These are phyloP conservation scores for Suillus variegatus DNA, from an alignment of 768 basidiomycete species.

Conservation along the genomic window DNA sequence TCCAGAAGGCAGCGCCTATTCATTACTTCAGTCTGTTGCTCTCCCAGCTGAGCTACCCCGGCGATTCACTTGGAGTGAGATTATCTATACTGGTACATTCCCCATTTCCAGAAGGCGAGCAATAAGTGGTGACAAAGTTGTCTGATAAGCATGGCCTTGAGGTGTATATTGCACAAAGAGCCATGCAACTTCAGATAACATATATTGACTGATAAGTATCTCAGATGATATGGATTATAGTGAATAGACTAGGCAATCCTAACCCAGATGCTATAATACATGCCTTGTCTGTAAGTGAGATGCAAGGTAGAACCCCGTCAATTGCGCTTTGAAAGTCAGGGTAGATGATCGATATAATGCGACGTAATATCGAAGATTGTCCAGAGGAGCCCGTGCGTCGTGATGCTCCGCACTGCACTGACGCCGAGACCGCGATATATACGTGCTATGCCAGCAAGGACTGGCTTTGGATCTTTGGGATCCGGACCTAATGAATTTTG, in stretches of 20 bases:
- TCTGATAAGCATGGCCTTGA: not conserved
- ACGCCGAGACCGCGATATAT: slow-evolving; percentile 95
- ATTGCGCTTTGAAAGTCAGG: slow-evolving; percentile 24
- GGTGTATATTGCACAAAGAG: not conserved
- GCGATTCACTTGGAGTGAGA: not conserved
- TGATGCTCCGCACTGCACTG: slow-evolving; percentile 88
- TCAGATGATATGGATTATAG: slow-evolving; percentile 7
- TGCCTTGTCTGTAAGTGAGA: slow-evolving; percentile 20
- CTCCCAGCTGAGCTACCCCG: slow-evolving; percentile 40
- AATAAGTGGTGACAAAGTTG: not conserved
- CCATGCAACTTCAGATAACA: not conserved
- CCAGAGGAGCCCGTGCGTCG: slow-evolving; percentile 93
- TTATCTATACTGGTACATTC: not conserved
- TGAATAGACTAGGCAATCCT: slow-evolving; percentile 11
- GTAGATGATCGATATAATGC: slow-evolving; percentile 68
- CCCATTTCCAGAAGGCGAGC: not conserved
- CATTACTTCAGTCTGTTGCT: slow-evolving; percentile 38
- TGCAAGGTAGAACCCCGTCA: not conserved
- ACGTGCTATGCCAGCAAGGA: slow-evolving; percentile 74
- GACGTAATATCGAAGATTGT: slow-evolving; percentile 86
- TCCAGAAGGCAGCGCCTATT: slow-evolving; percentile 30
- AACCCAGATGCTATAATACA: slow-evolving; percentile 28
- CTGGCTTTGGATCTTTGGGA: slow-evolving; percentile 71
- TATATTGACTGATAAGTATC: not conserved
- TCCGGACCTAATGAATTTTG: slow-evolving; percentile 61